Conservation (phyloP, 176 grass and related monocot species). For the Oryza australiensis region DNA sequence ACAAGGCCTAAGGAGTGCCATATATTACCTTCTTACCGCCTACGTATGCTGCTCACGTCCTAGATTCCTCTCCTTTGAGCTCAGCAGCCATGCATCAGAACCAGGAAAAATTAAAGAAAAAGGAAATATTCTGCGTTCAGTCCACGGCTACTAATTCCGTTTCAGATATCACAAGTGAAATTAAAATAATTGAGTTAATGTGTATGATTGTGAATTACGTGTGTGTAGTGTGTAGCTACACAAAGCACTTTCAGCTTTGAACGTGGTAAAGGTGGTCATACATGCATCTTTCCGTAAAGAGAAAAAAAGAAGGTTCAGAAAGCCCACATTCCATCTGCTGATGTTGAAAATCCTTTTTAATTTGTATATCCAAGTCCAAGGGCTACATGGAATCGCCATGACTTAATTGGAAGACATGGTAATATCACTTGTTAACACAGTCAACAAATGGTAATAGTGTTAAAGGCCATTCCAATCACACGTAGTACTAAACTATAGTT, state of each 20-base stretch:
- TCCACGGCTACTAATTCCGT: not conserved
- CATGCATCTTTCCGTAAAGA: slow-evolving; percentile 35
- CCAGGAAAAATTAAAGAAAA: too few relatives aligned
- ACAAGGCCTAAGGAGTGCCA: slow-evolving; percentile 9
- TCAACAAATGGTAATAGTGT: not conserved
- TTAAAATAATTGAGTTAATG: not conserved
- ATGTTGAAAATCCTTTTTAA: not conserved
- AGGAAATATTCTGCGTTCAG: not conserved
- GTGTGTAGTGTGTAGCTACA: not conserved
- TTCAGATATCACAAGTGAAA: not conserved
- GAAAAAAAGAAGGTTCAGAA: slow-evolving; percentile 28
- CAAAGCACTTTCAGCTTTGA: slow-evolving; percentile 23
- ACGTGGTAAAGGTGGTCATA: slow-evolving; percentile 20
- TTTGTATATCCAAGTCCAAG: not conserved
- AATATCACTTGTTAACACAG: not conserved
- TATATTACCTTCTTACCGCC: not conserved
- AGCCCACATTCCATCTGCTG: slow-evolving; percentile 11
- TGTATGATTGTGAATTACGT: slow-evolving; percentile 22
- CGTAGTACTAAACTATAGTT: not conserved
- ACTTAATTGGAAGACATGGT: not conserved
- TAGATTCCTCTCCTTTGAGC: not conserved
- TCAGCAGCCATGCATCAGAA: not conserved
- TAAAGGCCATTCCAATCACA: not conserved
- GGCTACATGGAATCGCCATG: not conserved
- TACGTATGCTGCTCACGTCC: slow-evolving; percentile 8